A percentile compares a stretch with the other conserved stretches of the same genome.
These are phyloP conservation scores for Coemansia nantahalensis DNA, from an alignment of 192 early-diverging fungal genomes.

Conservation along the genomic window DNA sequence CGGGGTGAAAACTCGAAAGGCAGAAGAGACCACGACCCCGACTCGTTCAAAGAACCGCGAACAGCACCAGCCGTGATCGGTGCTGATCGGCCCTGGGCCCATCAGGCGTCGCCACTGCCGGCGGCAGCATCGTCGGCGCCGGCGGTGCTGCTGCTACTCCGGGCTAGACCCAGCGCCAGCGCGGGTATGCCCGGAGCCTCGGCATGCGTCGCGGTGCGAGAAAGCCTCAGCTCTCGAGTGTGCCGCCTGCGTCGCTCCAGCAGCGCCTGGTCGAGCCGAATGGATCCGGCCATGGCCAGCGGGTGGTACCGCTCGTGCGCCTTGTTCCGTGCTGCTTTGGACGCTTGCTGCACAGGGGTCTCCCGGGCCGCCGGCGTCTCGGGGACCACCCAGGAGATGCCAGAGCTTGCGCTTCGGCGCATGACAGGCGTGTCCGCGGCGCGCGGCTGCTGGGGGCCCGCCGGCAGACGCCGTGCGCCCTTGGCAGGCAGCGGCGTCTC, in stretches of 20 bases:
- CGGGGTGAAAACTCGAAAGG: too few relatives aligned
- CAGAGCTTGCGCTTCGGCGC: neutral
- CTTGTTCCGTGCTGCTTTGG: neutral
- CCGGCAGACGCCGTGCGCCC: neutral
- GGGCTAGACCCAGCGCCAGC: neutral
- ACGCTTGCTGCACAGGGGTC: too few relatives aligned
- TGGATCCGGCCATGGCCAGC: constrained; percentile 1
- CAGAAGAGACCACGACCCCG: too few relatives aligned
- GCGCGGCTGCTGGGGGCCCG: neutral
- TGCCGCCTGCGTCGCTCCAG: neutral
- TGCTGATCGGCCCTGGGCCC: too few relatives aligned
- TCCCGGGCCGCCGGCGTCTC: neutral
- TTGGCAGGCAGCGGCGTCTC: constrained; percentile 6
- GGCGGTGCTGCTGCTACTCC: neutral
- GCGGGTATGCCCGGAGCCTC: neutral
- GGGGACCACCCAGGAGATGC: neutral
- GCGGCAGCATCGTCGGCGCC: neutral
- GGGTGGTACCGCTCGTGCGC: neutral
- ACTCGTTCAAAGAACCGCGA: too few relatives aligned
- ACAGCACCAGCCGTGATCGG: too few relatives aligned
- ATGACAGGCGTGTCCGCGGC: neutral
- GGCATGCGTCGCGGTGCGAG: neutral
- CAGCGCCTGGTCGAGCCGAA: neutral
- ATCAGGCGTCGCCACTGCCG: too few relatives aligned
- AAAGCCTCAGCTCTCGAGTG: neutral